Percentiles rank a stretch among this genome's conserved stretches.
These are phyloP conservation scores for Durotheca rogersii DNA, from an alignment of 495 filamentous ascomycete species.

Conservation along the genomic window DNA sequence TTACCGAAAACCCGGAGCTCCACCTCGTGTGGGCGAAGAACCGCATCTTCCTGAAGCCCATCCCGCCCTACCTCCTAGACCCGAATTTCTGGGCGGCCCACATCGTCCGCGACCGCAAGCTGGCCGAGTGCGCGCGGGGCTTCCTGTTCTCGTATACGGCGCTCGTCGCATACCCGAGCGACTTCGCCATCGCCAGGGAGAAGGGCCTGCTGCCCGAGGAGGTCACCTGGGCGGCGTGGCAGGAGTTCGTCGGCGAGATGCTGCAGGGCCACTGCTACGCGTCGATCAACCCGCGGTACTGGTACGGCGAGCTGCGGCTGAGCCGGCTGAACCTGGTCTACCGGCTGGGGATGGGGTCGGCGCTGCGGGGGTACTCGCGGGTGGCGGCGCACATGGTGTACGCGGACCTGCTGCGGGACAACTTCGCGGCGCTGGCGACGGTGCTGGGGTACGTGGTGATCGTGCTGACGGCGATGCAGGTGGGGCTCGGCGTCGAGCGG, in stretches of 20 bases:
- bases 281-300: conserved; percentile 43
- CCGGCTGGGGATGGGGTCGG: conserved; percentile 23
- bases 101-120: conserved; percentile 17
- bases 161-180: conserved; percentile 47
- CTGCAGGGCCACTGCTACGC: conserved; percentile 27
- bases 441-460: conserved; percentile 54
- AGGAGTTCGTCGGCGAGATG: conserved; percentile 22
- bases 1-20: conserved; percentile 44
- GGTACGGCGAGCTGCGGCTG: conserved; percentile 50
- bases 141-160: conserved; percentile 48
- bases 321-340: conserved; percentile 42
- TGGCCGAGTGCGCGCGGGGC: conserved; percentile 40
- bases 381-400: conserved; percentile 30
- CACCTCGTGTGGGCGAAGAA: conserved; percentile 46
- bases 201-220: conserved; percentile 40
- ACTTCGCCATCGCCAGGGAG: conserved; percentile 43
- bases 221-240: conserved; percentile 37
- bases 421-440: conserved; percentile 48
- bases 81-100: conserved; percentile 42
- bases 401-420: conserved; percentile 44
- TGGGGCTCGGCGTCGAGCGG: conserved; percentile 50
- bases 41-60: conserved; percentile 48
- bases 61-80: conserved; percentile 46
- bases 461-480: conserved; percentile 60
- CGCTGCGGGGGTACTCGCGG: conserved; percentile 35